These are phyloP conservation scores for Hemileccinum impolitum DNA, from an alignment of 768 basidiomycete genomes.

Conservation along the genomic window DNA sequence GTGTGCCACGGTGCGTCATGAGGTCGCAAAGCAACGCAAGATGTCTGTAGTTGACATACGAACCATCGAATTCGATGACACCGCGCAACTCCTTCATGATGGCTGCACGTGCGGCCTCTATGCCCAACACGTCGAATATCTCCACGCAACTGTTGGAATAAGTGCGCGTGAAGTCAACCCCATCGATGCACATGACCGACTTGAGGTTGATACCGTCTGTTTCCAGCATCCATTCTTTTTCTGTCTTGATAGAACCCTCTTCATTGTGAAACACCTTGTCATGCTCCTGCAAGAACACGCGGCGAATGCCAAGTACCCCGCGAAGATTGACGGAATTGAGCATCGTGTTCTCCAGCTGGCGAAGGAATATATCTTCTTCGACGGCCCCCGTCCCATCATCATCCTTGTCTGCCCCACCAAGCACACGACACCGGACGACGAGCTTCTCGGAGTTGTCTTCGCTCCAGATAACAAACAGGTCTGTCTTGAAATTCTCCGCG, in stretches of 20 bases:
- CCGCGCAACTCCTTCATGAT: conserved; percentile 91
- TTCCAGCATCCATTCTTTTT: conserved; percentile 91
- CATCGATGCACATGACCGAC: conserved; percentile 92
- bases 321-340: conserved; percentile 92
- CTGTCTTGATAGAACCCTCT: conserved; percentile 63
- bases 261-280: conserved; percentile 65
- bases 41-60: conserved; percentile 98
- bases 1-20: conserved; percentile 92
- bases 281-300: conserved; percentile 91
- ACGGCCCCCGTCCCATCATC: conserved; percentile 71
- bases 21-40: conserved; percentile 94
- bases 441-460: conserved; percentile 99
- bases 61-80: conserved; percentile 99
- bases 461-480: conserved; percentile 97
- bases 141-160: conserved; percentile 98
- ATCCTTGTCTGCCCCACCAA: conserved; percentile 81
- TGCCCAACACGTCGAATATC: conserved; percentile 90
- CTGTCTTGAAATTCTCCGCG: conserved; percentile 90
- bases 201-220: conserved; percentile 96
- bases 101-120: conserved; percentile 93
- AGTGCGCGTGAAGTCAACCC: conserved; percentile 89
- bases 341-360: conserved; percentile 95
- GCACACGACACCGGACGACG: conserved; percentile 92
- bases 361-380: conserved; percentile 95
- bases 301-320: conserved; percentile 85